phyloP scores from a whole-genome alignment of 1,139 yeast species.

The Eremothecium gossypii region DNA sequence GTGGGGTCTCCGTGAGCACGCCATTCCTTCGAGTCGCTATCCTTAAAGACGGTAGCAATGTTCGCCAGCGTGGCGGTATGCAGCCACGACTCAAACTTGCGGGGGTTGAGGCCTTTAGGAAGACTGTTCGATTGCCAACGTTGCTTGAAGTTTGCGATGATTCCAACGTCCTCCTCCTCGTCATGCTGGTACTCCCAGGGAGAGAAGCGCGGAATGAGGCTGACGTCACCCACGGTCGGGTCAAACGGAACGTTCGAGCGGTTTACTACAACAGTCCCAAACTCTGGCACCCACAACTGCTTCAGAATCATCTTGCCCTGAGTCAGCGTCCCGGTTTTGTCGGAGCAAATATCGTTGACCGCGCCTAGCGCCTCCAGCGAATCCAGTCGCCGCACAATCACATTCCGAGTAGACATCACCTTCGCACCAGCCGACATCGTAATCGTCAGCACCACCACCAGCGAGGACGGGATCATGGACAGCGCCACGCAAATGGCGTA shows the following conservation, averaged over 20 bases:
- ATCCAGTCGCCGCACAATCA: conserved; percentile 87
- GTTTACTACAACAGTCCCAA: conserved; percentile 55
- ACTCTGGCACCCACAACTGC: conserved; percentile 73
- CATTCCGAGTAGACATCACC: conserved; percentile 89
- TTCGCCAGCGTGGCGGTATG: conserved; percentile 78
- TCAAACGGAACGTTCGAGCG: conserved; percentile 62
- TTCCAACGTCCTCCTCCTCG: conserved; percentile 39
- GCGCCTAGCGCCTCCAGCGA: conserved; percentile 94
- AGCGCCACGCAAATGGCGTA: conserved; percentile 92
- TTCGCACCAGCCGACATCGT: conserved; percentile 93
- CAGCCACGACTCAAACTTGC: conserved; percentile 45
- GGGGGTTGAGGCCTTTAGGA: conserved; percentile 30
- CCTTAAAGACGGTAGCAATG: conserved; percentile 63
- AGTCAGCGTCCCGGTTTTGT: conserved; percentile 93
- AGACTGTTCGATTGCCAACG: conserved; percentile 34
- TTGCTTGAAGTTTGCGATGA: conserved; percentile 40
- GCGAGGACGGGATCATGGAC: conserved; percentile 97
- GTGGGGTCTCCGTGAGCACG: conserved; percentile 88
- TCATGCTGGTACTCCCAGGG: conserved; percentile 46
- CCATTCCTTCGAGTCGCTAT: conserved; percentile 38
- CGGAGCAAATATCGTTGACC: conserved; percentile 90
- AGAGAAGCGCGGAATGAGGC: conserved; percentile 30
- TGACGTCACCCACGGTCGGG: conserved; percentile 56
- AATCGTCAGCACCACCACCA: conserved; percentile 94
- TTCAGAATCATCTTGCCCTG: conserved; percentile 93